Percentiles rank a stretch among this genome's conserved stretches.
phyloP scores from a whole-genome alignment of 148 eudicot species.

The Vaccinium corymbosum region DNA sequence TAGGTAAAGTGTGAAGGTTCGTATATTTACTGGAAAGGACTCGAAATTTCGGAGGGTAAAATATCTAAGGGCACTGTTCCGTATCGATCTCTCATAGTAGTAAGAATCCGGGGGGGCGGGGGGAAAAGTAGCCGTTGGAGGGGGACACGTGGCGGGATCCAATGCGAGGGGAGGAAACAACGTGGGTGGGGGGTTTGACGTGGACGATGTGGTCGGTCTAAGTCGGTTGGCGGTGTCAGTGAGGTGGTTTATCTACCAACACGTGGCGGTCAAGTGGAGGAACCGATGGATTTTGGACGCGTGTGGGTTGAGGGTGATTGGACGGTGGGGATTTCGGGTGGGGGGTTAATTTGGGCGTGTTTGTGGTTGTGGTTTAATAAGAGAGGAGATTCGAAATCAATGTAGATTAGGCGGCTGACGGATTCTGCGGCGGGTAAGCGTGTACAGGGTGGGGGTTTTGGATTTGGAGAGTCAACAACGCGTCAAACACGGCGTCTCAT shows the following conservation, averaged over 20 bases:
- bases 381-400: neutral
- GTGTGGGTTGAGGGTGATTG: neutral
- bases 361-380: no score
- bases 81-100: neutral
- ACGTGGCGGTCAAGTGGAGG: neutral
- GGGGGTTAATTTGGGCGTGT: neutral
- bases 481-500: neutral
- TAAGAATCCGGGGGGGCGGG: no score
- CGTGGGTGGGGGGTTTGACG: conserved; percentile 36
- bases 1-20: neutral
- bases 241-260: neutral
- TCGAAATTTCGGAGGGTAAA: conserved; percentile 7
- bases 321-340: neutral
- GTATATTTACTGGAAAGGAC: conserved; percentile 14
- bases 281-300: neutral
- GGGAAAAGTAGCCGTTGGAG: conserved; percentile 58
- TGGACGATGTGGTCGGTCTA: conserved; percentile 46
- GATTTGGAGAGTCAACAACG: neutral
- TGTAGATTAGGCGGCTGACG: neutral
- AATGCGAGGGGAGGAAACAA: conserved; percentile 16
- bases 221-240: conserved; percentile 32
- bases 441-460: conserved; percentile 9
- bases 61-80: neutral
- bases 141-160: conserved; percentile 30
- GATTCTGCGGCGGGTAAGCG: neutral